A percentile compares a stretch with the other conserved stretches of the same genome.
These are phyloP conservation scores for Nemania sp. DNA, from an alignment of 2,329 filamentous ascomycete genomes.

Conservation along the genomic window DNA sequence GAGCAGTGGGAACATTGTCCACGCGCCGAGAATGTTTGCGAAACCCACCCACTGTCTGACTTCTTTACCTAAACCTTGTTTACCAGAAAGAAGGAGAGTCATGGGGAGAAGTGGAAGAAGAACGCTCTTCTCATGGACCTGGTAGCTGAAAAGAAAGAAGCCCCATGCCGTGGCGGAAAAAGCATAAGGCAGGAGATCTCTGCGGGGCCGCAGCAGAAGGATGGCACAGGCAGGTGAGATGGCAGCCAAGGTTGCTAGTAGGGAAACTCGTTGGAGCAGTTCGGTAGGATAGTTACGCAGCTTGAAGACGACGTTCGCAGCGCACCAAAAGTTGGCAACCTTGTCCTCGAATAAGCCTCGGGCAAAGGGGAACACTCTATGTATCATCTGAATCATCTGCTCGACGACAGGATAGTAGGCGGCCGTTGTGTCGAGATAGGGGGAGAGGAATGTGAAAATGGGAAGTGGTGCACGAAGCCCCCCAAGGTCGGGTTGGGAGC, in stretches of 20 bases:
- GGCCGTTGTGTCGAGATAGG: conserved; percentile 65
- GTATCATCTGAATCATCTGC: conserved; percentile 80
- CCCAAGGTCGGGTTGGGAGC: conserved; percentile 59
- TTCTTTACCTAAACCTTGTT: conserved; percentile 75
- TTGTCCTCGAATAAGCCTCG: conserved; percentile 98
- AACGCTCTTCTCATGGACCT: conserved; percentile 98
- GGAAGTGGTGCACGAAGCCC: conserved; percentile 66
- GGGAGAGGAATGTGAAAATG: conserved; percentile 60
- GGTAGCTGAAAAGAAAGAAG: conserved; percentile 97
- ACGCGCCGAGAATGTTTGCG: conserved; percentile 84
- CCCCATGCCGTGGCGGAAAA: conserved; percentile 89
- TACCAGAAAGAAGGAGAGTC: conserved; percentile 81
- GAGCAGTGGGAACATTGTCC: conserved; percentile 93
- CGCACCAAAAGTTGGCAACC: conserved; percentile 98
- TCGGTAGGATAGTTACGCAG: conserved; percentile 73
- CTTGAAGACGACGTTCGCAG: conserved; percentile 87
- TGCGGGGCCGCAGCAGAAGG: conserved; percentile 77
- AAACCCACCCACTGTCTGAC: conserved; percentile 93
- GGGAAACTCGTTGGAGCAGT: conserved; percentile 75
- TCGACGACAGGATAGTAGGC: conserved; percentile 76
- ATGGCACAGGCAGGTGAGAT: conserved; percentile 81
- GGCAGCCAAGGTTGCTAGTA: conserved; percentile 73
- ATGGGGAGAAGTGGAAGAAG: conserved; percentile 90
- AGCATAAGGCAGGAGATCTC: conserved; percentile 75
- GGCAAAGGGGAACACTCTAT: conserved; percentile 94